Base-by-base conservation (phyloP, 805 yeast genomes). In the Metschnikowia lachancei region DNA sequence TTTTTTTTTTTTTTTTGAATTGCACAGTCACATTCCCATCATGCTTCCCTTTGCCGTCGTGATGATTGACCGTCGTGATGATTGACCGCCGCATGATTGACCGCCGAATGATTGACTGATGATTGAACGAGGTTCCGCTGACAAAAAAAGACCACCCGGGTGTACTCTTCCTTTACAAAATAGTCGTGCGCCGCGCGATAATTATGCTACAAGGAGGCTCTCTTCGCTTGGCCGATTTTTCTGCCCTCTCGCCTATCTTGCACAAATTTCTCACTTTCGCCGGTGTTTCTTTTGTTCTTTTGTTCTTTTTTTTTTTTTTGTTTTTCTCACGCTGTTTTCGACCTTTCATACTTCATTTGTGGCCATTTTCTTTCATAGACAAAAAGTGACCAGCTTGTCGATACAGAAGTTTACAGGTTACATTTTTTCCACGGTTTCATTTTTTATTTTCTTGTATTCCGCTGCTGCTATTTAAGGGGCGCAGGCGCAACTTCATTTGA, bases 141-240 rank as follows among this genome's bases (percentile, higher is more conserved):
- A n/a, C n/a, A n/a, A n/a, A n/a, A n/a, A n/a, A n/a, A n/a, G n/a
- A n/a, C n/a, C n/a, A n/a, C n/a, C n/a, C n/a, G n/a, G n/a, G n/a
- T n/a, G n/a, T n/a, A n/a, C n/a, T n/a, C n/a, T n/a, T n/a, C n/a
- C 4, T 22, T 22, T 22, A 22, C 8, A 8, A 22, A 22, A 22
- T 22, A 22, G 46, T 42, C 46, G 46, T 42, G 46, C 36, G 41
- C 32, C n/a, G 14, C n/a, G 22, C 39, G 28, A 28, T 4, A 14
- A 4, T 28, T n/a, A 14, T 18, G 34, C 45, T 17, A 16, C 43
- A 31, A 34, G 26, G 31, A 37, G 13, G 13, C 43, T 38, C 24
- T 40, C 43, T 41, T 35, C 35, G 35, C 45, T 33, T 40, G 42
- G 38, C 42, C 38, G 31, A 14, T 43, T 43, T 43, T 38, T 38